A percentile compares a stretch with the other conserved stretches of the same genome.
phyloP scores from a whole-genome alignment of 2,329 filamentous ascomycete genomes.

The Rhynchosporium graminicola region DNA sequence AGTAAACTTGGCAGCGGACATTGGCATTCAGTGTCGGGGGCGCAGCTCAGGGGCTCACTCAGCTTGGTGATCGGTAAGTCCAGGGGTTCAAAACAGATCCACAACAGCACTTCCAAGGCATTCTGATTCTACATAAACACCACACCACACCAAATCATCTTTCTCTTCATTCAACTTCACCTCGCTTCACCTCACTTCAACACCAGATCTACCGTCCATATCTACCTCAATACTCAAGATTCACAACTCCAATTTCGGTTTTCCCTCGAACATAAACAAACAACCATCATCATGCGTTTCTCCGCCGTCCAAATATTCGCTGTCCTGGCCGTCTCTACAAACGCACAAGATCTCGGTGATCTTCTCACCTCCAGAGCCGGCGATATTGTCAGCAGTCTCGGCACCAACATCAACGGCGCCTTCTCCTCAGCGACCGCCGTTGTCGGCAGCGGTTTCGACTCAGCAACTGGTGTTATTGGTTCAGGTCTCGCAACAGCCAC shows the following conservation, averaged over 20 bases:
- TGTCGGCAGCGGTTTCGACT: conserved; percentile 10
- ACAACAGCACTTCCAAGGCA: not conserved
- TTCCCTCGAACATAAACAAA: conserved; percentile 2
- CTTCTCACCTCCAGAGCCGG: conserved; percentile 10
- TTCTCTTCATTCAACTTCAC: not conserved
- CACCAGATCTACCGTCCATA: not conserved
- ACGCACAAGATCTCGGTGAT: conserved; percentile 5
- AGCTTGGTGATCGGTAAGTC: conserved; percentile 1
- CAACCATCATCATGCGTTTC: conserved; percentile 26
- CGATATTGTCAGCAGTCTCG: not conserved
- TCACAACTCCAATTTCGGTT: not conserved
- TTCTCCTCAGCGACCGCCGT: conserved; percentile 8
- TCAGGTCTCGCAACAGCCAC: conserved; percentile 13
- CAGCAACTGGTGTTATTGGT: conserved; percentile 5
- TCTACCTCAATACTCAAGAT: not conserved
- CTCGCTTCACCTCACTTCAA: not conserved
- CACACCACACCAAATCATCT: not conserved
- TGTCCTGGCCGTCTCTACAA: conserved; percentile 18
- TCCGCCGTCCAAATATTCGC: conserved; percentile 18
- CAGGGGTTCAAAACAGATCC: not conserved
- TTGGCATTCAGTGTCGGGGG: not conserved
- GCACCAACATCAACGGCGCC: conserved; percentile 7
- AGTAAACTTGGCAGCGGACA: not conserved
- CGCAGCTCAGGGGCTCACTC: conserved; percentile 5
- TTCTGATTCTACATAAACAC: conserved; percentile 4